Evolutionary conservation across 2,329 filamentous ascomycete species (phyloP).

Genomic region (Calonectria honghensis): DNA sequence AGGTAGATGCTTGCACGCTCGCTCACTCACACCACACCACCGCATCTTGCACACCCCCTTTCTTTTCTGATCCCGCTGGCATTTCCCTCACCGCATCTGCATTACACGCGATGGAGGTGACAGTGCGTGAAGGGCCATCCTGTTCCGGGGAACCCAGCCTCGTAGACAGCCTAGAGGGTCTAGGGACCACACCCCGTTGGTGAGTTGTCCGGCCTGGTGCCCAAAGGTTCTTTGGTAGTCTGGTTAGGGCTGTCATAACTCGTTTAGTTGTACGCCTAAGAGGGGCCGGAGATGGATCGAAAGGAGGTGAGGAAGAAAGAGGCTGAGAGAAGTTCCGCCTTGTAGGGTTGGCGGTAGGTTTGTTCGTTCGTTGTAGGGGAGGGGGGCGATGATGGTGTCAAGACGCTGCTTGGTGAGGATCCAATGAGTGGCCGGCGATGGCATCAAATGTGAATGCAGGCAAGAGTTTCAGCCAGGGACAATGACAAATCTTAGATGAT

Average conservation of each 20-base stretch:
- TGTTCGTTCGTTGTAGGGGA: not conserved
- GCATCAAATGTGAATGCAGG: not conserved
- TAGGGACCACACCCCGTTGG: constrained; percentile 12
- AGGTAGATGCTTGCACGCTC: not conserved
- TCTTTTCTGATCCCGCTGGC: not conserved
- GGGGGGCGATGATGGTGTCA: not conserved
- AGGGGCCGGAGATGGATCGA: not conserved
- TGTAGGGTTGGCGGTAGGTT: not conserved
- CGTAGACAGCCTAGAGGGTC: not conserved
- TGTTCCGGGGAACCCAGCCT: constrained; percentile 10
- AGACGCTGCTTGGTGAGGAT: not conserved
- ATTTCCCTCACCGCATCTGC: constrained; percentile 24
- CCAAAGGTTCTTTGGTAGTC: constrained; percentile 15
- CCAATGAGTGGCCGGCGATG: not conserved
- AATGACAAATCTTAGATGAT: constrained; percentile 12
- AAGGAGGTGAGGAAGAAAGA: not conserved
- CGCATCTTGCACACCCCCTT: constrained; percentile 16
- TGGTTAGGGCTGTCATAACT: not conserved
- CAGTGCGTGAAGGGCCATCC: constrained; percentile 19
- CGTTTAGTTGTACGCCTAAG: not conserved
- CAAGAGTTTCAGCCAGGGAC: not conserved
- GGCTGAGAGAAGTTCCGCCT: not conserved
- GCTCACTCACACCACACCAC: constrained; percentile 12
- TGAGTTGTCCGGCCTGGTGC: not conserved
- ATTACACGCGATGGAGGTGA: not conserved